These are phyloP conservation scores for Leptographium galeiforme DNA, from an alignment of 2,329 filamentous ascomycete species.

Conservation along the genomic window DNA sequence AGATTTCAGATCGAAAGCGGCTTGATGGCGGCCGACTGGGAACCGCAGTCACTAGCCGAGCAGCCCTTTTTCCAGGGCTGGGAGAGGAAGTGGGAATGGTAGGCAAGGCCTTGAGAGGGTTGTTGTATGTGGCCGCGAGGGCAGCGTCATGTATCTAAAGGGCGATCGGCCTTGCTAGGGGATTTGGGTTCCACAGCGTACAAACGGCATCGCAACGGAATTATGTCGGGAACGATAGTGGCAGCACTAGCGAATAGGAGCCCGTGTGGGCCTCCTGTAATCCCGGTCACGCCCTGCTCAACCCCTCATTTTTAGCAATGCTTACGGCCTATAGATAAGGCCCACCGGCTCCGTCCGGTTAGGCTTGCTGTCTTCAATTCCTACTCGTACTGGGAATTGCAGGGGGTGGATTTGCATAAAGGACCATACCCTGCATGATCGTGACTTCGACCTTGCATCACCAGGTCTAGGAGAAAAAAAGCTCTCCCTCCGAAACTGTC, in stretches of 20 bases:
- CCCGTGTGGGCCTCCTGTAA: neutral
- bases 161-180: neutral
- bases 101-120: no score
- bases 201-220: neutral
- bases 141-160: neutral
- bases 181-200: neutral
- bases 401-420: neutral
- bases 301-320: neutral
- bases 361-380: neutral
- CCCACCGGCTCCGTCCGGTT: neutral
- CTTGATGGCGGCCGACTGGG: neutral
- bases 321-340: neutral
- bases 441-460: neutral
- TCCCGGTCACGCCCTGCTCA: neutral
- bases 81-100: neutral
- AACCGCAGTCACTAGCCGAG: neutral
- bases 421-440: no score
- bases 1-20: neutral
- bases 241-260: neutral
- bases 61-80: slow-evolving; percentile 2
- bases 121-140: no score
- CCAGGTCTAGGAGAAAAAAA: neutral
- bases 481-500: no score
- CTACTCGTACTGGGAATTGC: neutral
- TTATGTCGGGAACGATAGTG: slow-evolving; percentile 1